phyloP scores from a whole-genome alignment of 495 filamentous ascomycete genomes.

The Penicillium subrubescens region DNA sequence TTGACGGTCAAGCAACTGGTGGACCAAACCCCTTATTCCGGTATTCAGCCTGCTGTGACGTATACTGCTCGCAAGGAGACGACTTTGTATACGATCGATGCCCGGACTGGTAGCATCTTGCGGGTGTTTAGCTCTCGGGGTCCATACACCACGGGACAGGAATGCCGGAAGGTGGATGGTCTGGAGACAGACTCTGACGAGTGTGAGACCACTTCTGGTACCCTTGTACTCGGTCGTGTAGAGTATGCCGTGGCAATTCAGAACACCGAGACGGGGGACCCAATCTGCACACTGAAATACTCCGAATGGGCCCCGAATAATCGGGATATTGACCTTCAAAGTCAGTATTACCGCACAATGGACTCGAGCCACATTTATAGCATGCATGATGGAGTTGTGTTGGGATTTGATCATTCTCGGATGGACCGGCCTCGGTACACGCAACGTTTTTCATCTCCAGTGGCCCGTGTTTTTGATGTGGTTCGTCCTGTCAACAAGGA shows the following conservation, averaged over 20 bases:
- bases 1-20: slow-evolving; percentile 82
- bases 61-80: slow-evolving; percentile 84
- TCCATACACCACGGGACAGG: slow-evolving; percentile 49
- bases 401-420: slow-evolving; percentile 72
- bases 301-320: slow-evolving; percentile 96
- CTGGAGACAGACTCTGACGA: slow-evolving; percentile 67
- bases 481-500: slow-evolving; percentile 65
- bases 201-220: slow-evolving; percentile 69
- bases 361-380: slow-evolving; percentile 89
- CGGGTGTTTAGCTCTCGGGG: slow-evolving; percentile 64
- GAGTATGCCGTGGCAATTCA: slow-evolving; percentile 89
- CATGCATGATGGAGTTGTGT: slow-evolving; percentile 81
- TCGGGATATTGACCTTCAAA: slow-evolving; percentile 81
- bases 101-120: slow-evolving; percentile 73
- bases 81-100: slow-evolving; percentile 79
- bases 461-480: slow-evolving; percentile 89
- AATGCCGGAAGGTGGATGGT: slow-evolving; percentile 58
- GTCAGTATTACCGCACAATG: slow-evolving; percentile 75
- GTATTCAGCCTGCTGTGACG: slow-evolving; percentile 68
- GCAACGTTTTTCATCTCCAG: slow-evolving; percentile 76
- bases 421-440: slow-evolving; percentile 59
- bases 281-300: slow-evolving; percentile 87
- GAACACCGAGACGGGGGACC: slow-evolving; percentile 69
- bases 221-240: slow-evolving; percentile 76
- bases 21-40: slow-evolving; percentile 65